Base-by-base conservation (phyloP, 1,139 yeast genomes). In the Suhomyces terraborum region DNA sequence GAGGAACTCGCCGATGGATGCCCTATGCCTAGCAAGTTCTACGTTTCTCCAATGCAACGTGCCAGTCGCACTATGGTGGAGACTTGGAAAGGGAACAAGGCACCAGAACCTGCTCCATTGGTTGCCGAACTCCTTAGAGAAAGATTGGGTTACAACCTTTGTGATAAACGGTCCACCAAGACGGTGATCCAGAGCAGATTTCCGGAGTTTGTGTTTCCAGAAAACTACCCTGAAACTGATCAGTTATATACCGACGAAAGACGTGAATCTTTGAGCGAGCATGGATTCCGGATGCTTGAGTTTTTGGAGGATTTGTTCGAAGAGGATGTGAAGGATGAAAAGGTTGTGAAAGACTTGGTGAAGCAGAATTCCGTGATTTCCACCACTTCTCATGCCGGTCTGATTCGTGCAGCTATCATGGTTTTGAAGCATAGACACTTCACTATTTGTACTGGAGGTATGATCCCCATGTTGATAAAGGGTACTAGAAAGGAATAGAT, bases 181-280 rank as follows among this genome's bases (percentile, higher is more conserved):
- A 37, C 66, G 0, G 64, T 62, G 29, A 72, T 77, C 19, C 49
- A 49, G 7, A 55, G 64, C 17, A 57, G 79, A 30, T 69, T 73
- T 40, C 56, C 46, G 41, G 48, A 59, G 16, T 72, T 76, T 53
- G 53, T 44, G 10, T 42, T 53, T 16, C 54, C 50, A 27, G 51
- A 45, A 7, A 50, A 47, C 13, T 48, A 54, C 42, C 41, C 57
- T 13, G 62, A 58, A 37, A 49, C 53, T 10, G 64, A 59, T 33
- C 47, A 45, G 17, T 47, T 50, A 37, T 54, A 45, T 43, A 41
- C 38, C 21, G 49, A 41, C 4, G 41, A 41, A 13, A 32, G 35
- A 30, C 48, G 64, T 14, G 64, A 59, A 38, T 40, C 48, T 14
- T 37, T 49, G 41, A 52, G 41, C 20, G 61, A 57, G 25, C 60